These are phyloP conservation scores for Lepidium campestre DNA, from an alignment of 441 rosid genomes.

Conservation along the genomic window DNA sequence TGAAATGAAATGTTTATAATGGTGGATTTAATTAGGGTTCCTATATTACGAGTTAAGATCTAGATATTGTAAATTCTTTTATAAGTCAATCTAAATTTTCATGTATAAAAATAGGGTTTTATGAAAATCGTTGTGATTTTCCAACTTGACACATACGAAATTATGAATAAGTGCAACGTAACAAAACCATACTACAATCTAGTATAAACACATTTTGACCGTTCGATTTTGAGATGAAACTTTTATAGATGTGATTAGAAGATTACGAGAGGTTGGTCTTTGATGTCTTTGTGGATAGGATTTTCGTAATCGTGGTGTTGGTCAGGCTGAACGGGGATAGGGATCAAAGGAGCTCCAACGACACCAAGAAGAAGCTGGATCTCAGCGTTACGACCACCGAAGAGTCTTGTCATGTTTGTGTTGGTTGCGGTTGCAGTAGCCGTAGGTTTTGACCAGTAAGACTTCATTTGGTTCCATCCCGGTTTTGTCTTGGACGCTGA, in stretches of 20 bases:
- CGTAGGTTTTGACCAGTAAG: constrained; percentile 54
- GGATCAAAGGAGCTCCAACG: constrained; percentile 83
- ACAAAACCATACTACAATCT: not conserved
- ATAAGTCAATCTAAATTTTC: not conserved
- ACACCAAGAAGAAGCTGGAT: constrained; percentile 87
- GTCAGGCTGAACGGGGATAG: constrained; percentile 48
- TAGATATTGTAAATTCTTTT: too few relatives aligned
- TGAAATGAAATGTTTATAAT: too few relatives aligned
- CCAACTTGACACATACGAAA: too few relatives aligned
- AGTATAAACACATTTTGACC: not conserved
- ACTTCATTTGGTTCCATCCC: constrained; percentile 72
- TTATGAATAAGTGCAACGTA: not conserved
- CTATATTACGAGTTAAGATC: not conserved
- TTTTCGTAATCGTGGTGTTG: constrained; percentile 29
- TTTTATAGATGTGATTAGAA: not conserved
- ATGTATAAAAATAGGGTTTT: too few relatives aligned
- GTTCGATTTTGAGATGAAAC: not conserved
- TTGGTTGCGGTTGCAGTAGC: constrained; percentile 15
- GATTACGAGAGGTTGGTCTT: constrained; percentile 69
- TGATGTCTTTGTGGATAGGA: constrained; percentile 35
- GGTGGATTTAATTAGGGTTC: not conserved
- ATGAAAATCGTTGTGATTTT: too few relatives aligned
- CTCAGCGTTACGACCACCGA: constrained; percentile 60
- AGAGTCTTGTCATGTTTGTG: constrained; percentile 31
- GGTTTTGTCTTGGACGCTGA: constrained; percentile 27